Conservation (phyloP, 2,329 filamentous ascomycete species). For the Alternaria alternata region DNA sequence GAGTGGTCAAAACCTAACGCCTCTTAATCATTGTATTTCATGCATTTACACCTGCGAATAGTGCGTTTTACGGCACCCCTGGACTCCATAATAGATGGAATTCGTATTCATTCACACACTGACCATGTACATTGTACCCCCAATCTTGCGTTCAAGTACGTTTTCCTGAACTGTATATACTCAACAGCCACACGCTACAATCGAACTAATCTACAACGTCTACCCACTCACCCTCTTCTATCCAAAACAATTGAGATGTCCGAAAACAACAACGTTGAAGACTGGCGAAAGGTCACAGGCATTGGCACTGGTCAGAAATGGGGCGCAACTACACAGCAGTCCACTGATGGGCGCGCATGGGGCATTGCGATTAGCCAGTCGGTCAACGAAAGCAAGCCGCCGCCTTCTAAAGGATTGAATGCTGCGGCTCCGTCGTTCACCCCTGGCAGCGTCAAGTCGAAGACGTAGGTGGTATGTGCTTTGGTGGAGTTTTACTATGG, state of each 20-base stretch:
- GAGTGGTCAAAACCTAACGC: neutral
- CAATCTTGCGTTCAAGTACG: neutral
- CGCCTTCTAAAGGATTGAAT: slow-evolving; percentile 1
- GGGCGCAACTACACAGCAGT: slow-evolving; percentile 1
- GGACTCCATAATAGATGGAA: neutral
- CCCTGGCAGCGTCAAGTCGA: neutral
- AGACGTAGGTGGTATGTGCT: slow-evolving; percentile 4
- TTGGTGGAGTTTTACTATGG: neutral
- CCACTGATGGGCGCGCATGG: neutral
- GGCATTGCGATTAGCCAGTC: neutral
- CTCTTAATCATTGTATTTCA: neutral
- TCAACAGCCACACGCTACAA: neutral
- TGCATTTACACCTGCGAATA: neutral
- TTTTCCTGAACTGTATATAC: too few species aligned
- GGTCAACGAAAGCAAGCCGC: neutral
- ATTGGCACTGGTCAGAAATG: slow-evolving; percentile 14
- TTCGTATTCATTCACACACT: neutral
- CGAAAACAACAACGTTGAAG: neutral
- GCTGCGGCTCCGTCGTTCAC: slow-evolving; percentile 1
- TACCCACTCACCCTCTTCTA: neutral
- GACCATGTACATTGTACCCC: neutral
- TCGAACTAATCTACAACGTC: neutral
- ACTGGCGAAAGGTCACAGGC: slow-evolving; percentile 11
- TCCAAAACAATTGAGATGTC: neutral
- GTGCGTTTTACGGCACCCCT: too few species aligned